Evolutionary conservation across 2,329 filamentous ascomycete species (phyloP).

Genomic region (Penicillium sp.): DNA sequence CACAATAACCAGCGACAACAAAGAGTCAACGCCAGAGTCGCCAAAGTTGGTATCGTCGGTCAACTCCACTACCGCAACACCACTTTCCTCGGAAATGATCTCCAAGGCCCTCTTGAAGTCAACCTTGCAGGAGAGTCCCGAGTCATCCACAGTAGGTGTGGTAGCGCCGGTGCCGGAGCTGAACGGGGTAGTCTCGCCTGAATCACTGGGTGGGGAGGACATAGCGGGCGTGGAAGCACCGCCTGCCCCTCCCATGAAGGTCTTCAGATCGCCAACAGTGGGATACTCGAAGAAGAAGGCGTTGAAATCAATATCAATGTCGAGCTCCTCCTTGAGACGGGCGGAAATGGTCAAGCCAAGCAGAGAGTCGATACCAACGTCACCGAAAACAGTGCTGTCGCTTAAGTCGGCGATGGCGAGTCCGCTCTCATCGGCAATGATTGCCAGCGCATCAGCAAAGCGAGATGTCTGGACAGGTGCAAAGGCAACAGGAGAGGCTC

Average conservation of each 20-base stretch:
- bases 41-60: slow-evolving; percentile 10
- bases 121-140: not conserved
- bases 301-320: slow-evolving; percentile 4
- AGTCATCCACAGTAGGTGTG: not conserved
- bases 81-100: not conserved
- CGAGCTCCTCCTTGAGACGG: slow-evolving; percentile 10
- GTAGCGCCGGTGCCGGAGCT: not conserved
- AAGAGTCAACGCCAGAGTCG: slow-evolving; percentile 18
- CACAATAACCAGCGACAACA: slow-evolving; percentile 13
- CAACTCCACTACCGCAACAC: slow-evolving; percentile 6
- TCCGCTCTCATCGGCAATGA: slow-evolving; percentile 12
- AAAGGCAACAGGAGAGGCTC: too few relatives aligned
- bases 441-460: slow-evolving; percentile 6
- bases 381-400: slow-evolving; percentile 9
- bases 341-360: slow-evolving; percentile 6
- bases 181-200: not conserved
- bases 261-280: not conserved
- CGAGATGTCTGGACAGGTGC: not conserved
- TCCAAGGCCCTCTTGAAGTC: not conserved
- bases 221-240: not conserved
- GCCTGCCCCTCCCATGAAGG: not conserved
- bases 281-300: not conserved
- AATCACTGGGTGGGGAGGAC: not conserved
- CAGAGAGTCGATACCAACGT: slow-evolving; percentile 12
- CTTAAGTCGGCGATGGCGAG: slow-evolving; percentile 7